Conservation (phyloP, 208 protist species). For the Lotmaria passim region DNA sequence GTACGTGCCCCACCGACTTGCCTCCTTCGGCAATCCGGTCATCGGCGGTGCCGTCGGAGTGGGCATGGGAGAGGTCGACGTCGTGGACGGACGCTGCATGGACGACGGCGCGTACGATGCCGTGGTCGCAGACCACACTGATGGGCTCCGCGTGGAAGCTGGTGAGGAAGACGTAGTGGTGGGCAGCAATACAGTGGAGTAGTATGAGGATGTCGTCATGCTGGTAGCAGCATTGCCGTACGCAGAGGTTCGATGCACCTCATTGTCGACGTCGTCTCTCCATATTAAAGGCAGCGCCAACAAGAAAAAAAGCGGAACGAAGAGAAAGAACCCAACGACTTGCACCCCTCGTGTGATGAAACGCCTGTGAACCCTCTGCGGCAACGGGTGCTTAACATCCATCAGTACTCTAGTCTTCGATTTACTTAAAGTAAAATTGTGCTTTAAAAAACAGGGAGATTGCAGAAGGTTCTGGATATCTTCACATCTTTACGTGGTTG, state of each 20-base stretch:
- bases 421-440: no score
- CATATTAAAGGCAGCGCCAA: background rate
- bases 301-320: background rate
- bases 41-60: background rate
- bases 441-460: no score
- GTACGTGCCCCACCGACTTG: slow-evolving; percentile 6
- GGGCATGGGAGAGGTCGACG: background rate
- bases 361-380: background rate
- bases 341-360: background rate
- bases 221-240: background rate
- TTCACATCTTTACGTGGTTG: no score
- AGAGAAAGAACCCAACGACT: background rate
- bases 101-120: background rate
- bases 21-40: background rate
- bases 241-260: background rate
- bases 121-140: no score
- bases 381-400: background rate
- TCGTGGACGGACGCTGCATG: background rate
- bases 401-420: no score
- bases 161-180: no score
- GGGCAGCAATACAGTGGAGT: no score
- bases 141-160: no score
- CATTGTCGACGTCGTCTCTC: background rate
- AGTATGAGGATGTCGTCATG: background rate
- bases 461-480: no score